These are phyloP conservation scores for Nitzschia sp. DNA, from an alignment of 108 stramenopile species.

Conservation along the genomic window DNA sequence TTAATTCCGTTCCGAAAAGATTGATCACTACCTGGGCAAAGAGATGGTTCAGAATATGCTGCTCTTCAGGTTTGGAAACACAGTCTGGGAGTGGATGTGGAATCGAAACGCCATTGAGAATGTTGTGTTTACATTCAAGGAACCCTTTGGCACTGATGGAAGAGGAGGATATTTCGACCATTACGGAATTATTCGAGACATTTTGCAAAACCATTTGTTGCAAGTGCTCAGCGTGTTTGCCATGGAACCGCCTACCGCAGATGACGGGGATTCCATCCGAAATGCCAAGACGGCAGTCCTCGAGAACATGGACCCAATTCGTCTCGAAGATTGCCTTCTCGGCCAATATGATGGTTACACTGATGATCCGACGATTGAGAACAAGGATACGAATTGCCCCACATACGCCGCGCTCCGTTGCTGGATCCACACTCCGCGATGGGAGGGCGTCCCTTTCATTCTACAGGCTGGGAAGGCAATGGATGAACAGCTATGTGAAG, in stretches of 20 bases:
- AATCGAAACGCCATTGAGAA: conserved; percentile 51
- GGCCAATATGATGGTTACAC: conserved; percentile 96
- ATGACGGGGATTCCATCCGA: conserved; percentile 75
- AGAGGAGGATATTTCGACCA: conserved; percentile 96
- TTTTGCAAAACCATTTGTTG: conserved; percentile 94
- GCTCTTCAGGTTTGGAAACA: conserved; percentile 76
- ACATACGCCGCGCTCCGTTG: conserved; percentile 90
- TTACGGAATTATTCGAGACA: conserved; percentile 94
- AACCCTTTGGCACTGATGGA: conserved; percentile 87
- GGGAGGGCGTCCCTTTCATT: conserved; percentile 97
- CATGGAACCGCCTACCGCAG: conserved; percentile 77
- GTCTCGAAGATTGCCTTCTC: conserved; percentile 79
- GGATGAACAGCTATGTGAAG: conserved; percentile 90
- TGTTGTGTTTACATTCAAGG: conserved; percentile 71
- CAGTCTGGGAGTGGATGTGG: conserved; percentile 80
- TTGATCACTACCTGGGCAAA: conserved; percentile 91
- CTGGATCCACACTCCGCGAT: conserved; percentile 91
- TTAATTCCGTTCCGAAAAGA: conserved; percentile 21
- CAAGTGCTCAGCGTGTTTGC: conserved; percentile 85
- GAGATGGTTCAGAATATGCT: conserved; percentile 89
- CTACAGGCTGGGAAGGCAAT: conserved; percentile 97
- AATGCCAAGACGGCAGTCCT: conserved; percentile 93
- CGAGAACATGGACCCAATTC: conserved; percentile 70
- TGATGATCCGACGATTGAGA: conserved; percentile 85
- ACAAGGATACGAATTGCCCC: conserved; percentile 84